phyloP scores from a whole-genome alignment of 2,329 filamentous ascomycete species.

The Blastomyces silverae region DNA sequence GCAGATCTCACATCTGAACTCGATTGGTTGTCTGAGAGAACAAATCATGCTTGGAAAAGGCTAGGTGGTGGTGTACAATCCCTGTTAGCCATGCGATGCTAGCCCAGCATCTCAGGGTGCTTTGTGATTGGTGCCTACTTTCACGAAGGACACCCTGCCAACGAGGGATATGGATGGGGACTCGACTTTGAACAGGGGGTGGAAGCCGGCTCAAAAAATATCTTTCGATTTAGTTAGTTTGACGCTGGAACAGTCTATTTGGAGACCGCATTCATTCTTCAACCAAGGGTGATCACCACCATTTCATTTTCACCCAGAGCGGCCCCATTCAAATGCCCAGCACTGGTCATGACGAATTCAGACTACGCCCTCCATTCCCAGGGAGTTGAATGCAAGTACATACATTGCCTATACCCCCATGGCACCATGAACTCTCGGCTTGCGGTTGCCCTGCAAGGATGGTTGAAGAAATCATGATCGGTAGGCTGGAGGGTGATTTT shows the following conservation, averaged over 20 bases:
- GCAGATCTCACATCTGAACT: background rate
- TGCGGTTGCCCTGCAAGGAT: background rate
- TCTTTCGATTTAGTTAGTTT: background rate
- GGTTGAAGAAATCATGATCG: background rate
- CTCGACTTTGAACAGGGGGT: no score
- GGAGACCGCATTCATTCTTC: background rate
- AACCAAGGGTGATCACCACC: background rate
- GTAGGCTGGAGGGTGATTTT: background rate
- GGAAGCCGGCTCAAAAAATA: no score
- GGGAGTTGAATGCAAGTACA: background rate
- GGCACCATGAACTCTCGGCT: background rate
- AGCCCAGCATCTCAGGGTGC: background rate
- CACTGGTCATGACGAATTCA: background rate
- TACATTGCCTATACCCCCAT: background rate
- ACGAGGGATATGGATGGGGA: background rate
- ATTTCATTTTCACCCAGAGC: background rate
- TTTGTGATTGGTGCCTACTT: background rate
- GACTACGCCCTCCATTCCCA: background rate
- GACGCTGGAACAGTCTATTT: background rate
- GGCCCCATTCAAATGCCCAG: background rate
- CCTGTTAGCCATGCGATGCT: constrained; percentile 10
- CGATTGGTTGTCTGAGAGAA: background rate
- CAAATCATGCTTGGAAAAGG: background rate
- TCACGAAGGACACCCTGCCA: background rate
- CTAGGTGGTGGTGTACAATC: background rate